These are phyloP conservation scores for Diplodia intermedia DNA, from an alignment of 2,329 filamentous ascomycete species.

Conservation along the genomic window DNA sequence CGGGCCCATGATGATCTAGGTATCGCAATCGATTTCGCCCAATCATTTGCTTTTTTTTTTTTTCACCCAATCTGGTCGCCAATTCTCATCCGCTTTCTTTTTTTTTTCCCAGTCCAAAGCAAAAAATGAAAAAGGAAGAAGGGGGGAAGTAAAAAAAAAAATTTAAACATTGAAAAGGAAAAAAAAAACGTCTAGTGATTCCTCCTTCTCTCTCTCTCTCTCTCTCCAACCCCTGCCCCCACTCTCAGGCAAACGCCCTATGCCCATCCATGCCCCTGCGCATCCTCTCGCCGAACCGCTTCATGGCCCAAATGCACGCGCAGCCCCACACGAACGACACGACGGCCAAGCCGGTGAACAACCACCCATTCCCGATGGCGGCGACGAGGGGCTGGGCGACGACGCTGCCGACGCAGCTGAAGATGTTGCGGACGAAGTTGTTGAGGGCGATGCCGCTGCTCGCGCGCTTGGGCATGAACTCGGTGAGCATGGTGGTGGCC, in stretches of 20 bases:
- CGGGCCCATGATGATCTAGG: neutral
- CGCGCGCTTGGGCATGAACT: conserved; percentile 49
- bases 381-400: conserved; percentile 46
- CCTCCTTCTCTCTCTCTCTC: neutral
- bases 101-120: too few species aligned
- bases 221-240: neutral
- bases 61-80: too few species aligned
- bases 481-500: conserved; percentile 50
- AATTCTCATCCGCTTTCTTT: too few species aligned
- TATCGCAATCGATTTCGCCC: neutral
- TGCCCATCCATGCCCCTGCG: conserved; percentile 45
- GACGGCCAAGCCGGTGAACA: conserved; percentile 54
- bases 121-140: too few species aligned
- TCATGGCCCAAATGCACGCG: conserved; percentile 65
- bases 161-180: too few species aligned
- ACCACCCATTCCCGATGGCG: conserved; percentile 50
- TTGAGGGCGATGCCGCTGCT: conserved; percentile 49
- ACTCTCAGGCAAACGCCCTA: conserved; percentile 25
- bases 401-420: conserved; percentile 46
- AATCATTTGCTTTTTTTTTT: neutral
- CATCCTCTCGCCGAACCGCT: conserved; percentile 67
- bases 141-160: neutral
- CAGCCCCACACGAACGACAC: conserved; percentile 57
- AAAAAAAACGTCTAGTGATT: neutral
- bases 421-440: conserved; percentile 50